A percentile compares a stretch with the other conserved stretches of the same genome.
Conservation (phyloP, 352 stramenopile genomes). For the Blastocystis sp. region DNA sequence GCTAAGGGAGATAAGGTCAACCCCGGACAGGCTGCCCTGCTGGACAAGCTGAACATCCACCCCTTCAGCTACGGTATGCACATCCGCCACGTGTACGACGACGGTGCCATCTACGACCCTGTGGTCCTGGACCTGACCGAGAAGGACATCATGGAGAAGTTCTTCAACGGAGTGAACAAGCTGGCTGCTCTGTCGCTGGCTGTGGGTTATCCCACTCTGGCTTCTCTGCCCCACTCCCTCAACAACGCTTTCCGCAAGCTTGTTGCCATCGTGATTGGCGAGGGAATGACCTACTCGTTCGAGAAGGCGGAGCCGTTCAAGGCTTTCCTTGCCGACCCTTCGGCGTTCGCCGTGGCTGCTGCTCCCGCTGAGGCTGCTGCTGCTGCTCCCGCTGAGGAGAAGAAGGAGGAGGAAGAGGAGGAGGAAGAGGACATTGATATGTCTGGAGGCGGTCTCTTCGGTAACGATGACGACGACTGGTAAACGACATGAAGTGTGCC, state of each 20-base stretch:
- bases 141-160: conserved; percentile 86
- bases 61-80: conserved; percentile 97
- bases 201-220: conserved; percentile 86
- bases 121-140: conserved; percentile 94
- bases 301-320: conserved; percentile 89
- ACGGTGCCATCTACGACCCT: conserved; percentile 93
- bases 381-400: conserved; percentile 58
- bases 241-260: conserved; percentile 95
- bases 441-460: conserved; percentile 61
- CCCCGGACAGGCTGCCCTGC: conserved; percentile 89
- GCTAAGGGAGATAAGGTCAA: conserved; percentile 87
- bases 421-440: conserved; percentile 62
- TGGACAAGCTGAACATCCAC: conserved; percentile 96
- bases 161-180: conserved; percentile 78
- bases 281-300: conserved; percentile 87
- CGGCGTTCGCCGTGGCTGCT: conserved; percentile 77
- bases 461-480: conserved; percentile 58
- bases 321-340: conserved; percentile 82
- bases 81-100: conserved; percentile 91
- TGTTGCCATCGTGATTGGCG: conserved; percentile 83
- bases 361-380: conserved; percentile 57
- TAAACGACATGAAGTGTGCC: neutral
- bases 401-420: conserved; percentile 60
- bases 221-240: conserved; percentile 92
- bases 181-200: conserved; percentile 86